Base-by-base conservation (phyloP, 352 stramenopile genomes). In the Globisporangium megalacanthum region DNA sequence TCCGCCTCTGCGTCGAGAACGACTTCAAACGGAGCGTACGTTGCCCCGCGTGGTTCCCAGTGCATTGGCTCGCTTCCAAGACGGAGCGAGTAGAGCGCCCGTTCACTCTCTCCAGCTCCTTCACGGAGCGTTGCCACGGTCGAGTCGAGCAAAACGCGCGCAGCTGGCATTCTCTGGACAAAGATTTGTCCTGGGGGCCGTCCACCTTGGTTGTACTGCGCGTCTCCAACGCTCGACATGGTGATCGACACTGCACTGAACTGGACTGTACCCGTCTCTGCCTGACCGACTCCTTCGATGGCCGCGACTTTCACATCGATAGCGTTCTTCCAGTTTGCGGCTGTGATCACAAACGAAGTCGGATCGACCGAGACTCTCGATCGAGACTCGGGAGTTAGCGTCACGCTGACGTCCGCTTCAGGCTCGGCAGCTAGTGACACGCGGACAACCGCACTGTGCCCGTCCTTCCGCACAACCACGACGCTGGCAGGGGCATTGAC, bases 61-160 rank as follows among this genome's bases (percentile, higher is more conserved):
- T 91, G 61, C 65, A 89, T 82, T 0, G 78, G 80, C 50, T 88
- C 78, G 25, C 72, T 79, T 9, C 60, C 65, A 19, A 89, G 52
- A 6, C 51, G 39, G 20, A 89, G 4, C 2, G 62, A 52, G 52
- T 91, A 89, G 2, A 65, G 25, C 1, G 62, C 52, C 41, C 49
- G 58, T 0, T 60, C 62, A 14, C 61, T 64, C 54, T 60, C 59
- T n/a, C 61, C 61, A 52, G 58, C 68, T 58, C 79, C 79, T 65
- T 88, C 78, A 37, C 57, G 65, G 19, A 58, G 70, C 29, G 39
- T 54, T 6, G 61, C 42, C 39, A 55, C 44, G 6, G 69, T 76
- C 15, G 78, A 61, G 50, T 86, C 64, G 25, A 88, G 56, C 8
- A 82, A 15, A 0, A 82, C 67, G 22, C 44, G 19, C 6, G 73